Evolutionary conservation across 495 filamentous ascomycete genomes (phyloP).

Genomic region (Hyaloscypha bicolor): DNA sequence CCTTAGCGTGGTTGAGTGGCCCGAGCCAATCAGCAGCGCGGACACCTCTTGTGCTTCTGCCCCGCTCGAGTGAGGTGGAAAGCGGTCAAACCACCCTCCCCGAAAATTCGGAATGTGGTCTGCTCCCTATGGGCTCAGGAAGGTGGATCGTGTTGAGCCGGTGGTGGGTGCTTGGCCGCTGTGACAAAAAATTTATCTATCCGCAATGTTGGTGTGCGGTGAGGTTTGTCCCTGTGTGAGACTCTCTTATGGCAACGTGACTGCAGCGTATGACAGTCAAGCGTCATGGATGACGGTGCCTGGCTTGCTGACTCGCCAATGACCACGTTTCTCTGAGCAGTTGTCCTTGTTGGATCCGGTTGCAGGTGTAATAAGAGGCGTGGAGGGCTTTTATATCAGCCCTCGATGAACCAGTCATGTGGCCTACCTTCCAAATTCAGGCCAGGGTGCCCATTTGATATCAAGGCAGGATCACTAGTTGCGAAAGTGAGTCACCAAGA

Average conservation of each 20-base stretch:
- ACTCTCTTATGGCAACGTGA: neutral
- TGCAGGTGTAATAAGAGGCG: neutral
- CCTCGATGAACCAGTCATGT: conserved; percentile 5
- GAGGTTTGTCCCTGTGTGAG: neutral
- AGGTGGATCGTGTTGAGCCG: neutral
- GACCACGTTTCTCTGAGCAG: neutral
- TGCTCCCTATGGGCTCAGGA: neutral
- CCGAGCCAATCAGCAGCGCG: conserved; percentile 2
- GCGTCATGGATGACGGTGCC: neutral
- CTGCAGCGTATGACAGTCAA: neutral
- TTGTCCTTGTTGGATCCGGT: neutral
- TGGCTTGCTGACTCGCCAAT: neutral
- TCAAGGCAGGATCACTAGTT: conserved; percentile 4
- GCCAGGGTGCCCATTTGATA: neutral
- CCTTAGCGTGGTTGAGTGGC: conserved; percentile 1
- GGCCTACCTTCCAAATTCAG: conserved; percentile 1
- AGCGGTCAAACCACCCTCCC: neutral
- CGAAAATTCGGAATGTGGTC: neutral
- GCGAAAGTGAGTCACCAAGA: conserved; percentile 24
- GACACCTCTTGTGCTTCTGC: neutral
- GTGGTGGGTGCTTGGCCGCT: neutral
- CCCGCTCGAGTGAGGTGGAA: neutral
- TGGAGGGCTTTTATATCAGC: neutral
- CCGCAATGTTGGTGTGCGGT: neutral
- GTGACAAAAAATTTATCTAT: neutral